Evolutionary conservation across 345 rosid species (phyloP).

Genomic region (Zanthoxylum bungeanum): DNA sequence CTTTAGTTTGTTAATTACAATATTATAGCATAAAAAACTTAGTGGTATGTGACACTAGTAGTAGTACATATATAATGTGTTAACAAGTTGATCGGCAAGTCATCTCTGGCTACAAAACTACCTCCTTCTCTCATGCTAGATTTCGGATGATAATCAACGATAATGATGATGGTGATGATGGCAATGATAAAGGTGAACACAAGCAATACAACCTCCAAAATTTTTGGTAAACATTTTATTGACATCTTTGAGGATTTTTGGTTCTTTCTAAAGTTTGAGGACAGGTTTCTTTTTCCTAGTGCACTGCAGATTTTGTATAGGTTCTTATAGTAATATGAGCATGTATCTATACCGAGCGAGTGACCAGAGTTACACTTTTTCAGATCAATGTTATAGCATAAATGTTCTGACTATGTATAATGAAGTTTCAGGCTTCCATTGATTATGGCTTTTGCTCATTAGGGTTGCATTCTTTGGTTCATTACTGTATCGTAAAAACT

Average conservation of each 20-base stretch:
- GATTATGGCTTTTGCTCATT: neutral
- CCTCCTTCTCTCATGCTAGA: slow-evolving; percentile 62
- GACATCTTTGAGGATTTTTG: neutral
- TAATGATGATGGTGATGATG: neutral
- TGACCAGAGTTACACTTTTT: no score
- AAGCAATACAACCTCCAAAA: no score
- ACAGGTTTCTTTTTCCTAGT: neutral
- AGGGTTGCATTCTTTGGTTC: neutral
- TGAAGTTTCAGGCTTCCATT: neutral
- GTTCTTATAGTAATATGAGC: no score
- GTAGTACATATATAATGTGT: neutral
- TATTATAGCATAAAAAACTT: no score
- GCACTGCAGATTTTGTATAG: neutral
- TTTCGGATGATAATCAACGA: slow-evolving; percentile 34
- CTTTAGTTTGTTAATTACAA: no score
- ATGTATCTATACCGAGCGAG: no score
- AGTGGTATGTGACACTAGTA: neutral
- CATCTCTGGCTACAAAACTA: slow-evolving; percentile 50
- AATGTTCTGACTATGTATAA: neutral
- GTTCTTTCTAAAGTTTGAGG: neutral
- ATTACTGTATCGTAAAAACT: neutral
- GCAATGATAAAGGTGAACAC: neutral
- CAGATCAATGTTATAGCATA: no score
- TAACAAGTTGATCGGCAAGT: slow-evolving; percentile 43
- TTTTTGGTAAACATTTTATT: neutral